These are phyloP conservation scores for Terana coerulea DNA, from an alignment of 768 basidiomycete species.

Conservation along the genomic window DNA sequence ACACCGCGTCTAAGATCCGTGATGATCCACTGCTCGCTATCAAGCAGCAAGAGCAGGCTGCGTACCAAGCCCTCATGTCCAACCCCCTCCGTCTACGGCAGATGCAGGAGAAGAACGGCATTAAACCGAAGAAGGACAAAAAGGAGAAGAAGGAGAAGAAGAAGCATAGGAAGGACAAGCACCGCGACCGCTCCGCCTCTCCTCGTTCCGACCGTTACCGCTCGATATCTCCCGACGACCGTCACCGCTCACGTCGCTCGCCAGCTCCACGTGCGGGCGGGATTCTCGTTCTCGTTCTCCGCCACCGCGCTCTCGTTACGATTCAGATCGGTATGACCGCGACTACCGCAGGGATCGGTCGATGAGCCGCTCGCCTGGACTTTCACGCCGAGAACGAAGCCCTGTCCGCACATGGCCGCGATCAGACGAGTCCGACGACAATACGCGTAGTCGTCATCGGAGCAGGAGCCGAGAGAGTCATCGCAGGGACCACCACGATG, in stretches of 20 bases:
- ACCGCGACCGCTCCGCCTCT: slow-evolving; percentile 23
- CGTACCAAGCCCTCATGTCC: slow-evolving; percentile 79
- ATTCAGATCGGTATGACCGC: slow-evolving; percentile 26
- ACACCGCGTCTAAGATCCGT: slow-evolving; percentile 89
- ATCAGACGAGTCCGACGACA: slow-evolving; percentile 52
- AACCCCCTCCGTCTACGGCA: slow-evolving; percentile 84
- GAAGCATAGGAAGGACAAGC: slow-evolving; percentile 38
- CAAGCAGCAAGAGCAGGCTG: slow-evolving; percentile 96
- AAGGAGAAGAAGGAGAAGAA: slow-evolving; percentile 59
- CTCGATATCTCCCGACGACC: slow-evolving; percentile 27
- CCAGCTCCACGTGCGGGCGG: slow-evolving; percentile 42
- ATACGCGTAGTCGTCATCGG: slow-evolving; percentile 25
- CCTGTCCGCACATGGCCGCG: slow-evolving; percentile 40
- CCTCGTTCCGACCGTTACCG: slow-evolving; percentile 29
- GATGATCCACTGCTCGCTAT: slow-evolving; percentile 97
- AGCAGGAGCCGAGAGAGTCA: slow-evolving; percentile 24
- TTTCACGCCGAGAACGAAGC: slow-evolving; percentile 25
- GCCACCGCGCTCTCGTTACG: slow-evolving; percentile 21
- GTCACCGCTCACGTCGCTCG: slow-evolving; percentile 31
- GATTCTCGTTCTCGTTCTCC: slow-evolving; percentile 45
- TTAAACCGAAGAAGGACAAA: slow-evolving; percentile 76
- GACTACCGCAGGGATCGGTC: slow-evolving; percentile 4
- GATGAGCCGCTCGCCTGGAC: slow-evolving; percentile 32
- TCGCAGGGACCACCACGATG: slow-evolving; percentile 6
- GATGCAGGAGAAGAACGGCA: slow-evolving; percentile 77